phyloP scores from a whole-genome alignment of 2,329 filamentous ascomycete genomes.

The Colletotrichum orbiculare region DNA sequence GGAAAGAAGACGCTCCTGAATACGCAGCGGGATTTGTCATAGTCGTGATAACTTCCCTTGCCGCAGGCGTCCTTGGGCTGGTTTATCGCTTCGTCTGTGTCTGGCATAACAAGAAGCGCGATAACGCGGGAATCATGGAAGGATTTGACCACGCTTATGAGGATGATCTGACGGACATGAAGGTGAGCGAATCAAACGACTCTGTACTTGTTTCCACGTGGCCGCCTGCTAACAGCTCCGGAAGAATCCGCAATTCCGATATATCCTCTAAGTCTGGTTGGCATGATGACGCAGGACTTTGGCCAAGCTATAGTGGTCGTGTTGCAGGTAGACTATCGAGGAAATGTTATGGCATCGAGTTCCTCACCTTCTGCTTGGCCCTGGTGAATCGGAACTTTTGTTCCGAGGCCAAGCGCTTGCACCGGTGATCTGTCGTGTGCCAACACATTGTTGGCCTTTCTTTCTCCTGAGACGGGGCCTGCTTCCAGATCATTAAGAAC shows the following conservation, averaged over 20 bases:
- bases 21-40: constrained; percentile 45
- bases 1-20: constrained; percentile 49
- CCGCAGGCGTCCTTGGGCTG: constrained; percentile 49
- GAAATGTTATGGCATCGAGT: too few species aligned
- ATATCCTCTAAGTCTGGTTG: constrained; percentile 34
- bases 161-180: constrained; percentile 61
- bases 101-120: constrained; percentile 55
- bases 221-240: background rate
- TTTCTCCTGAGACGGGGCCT: too few species aligned
- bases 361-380: too few species aligned
- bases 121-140: constrained; percentile 55
- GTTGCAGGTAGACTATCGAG: too few species aligned
- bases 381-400: too few species aligned
- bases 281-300: background rate
- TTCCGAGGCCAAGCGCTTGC: too few species aligned
- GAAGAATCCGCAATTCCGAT: constrained; percentile 43
- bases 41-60: constrained; percentile 47
- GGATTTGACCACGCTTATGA: constrained; percentile 64
- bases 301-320: background rate
- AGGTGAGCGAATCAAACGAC: constrained; percentile 35
- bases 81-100: constrained; percentile 57
- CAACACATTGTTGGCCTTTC: too few species aligned
- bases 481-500: too few species aligned
- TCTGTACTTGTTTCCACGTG: background rate
- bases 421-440: too few species aligned